Evolutionary conservation across 2,329 filamentous ascomycete genomes (phyloP).

Genomic region (Falciphora oryzae): DNA sequence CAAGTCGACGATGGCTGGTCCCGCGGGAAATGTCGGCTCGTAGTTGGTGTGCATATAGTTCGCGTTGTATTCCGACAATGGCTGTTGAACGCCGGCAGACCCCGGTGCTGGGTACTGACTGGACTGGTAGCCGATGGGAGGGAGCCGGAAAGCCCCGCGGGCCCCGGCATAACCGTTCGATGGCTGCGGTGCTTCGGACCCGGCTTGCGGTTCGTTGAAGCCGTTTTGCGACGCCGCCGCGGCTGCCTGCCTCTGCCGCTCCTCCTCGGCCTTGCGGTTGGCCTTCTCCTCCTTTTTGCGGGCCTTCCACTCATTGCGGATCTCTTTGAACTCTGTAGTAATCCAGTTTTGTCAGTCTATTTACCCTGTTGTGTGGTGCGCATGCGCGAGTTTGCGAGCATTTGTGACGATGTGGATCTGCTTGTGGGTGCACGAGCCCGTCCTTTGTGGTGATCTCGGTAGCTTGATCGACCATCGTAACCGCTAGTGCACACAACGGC

Average conservation of each 20-base stretch:
- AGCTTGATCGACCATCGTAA: too few relatives aligned
- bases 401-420: too few relatives aligned
- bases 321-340: conserved; percentile 94
- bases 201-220: conserved; percentile 39
- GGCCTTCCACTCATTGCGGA: conserved; percentile 97
- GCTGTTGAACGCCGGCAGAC: conserved; percentile 45
- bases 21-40: conserved; percentile 51
- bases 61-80: conserved; percentile 48
- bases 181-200: conserved; percentile 45
- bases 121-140: conserved; percentile 68
- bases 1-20: too few relatives aligned
- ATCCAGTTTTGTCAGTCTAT: neutral
- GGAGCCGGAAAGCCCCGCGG: conserved; percentile 55
- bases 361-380: neutral
- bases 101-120: conserved; percentile 62
- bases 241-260: conserved; percentile 57
- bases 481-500: neutral
- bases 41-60: conserved; percentile 53
- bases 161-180: conserved; percentile 52
- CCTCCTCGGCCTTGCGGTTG: conserved; percentile 82
- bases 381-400: neutral
- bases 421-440: too few relatives aligned
- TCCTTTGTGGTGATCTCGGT: too few relatives aligned
- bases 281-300: conserved; percentile 99
- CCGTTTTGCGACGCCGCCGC: conserved; percentile 51